Evolutionary conservation across 441 rosid species (phyloP), one percentile per base, ranked within the genome.

Genomic region (Mallotus repandus): DNA sequence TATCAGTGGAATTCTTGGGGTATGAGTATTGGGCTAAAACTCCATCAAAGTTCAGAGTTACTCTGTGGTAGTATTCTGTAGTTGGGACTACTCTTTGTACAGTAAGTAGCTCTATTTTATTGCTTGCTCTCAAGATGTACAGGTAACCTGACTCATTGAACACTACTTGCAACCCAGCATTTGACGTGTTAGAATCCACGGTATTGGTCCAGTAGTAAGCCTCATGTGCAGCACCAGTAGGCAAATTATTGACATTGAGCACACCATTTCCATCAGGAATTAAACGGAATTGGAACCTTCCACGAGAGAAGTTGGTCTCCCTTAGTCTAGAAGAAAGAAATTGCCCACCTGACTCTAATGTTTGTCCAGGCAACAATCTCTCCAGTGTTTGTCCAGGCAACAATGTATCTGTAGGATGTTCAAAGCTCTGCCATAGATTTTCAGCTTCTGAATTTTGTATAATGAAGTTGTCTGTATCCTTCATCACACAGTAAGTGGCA

Each of bases 381-480:
- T 29, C 1, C 32, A 29, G 32, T 29, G 4, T 71, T 65, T 88
- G 92, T 1, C 66, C 54, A 0, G 87, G 90, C 62, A 88, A 69
- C 55, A 88, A 55, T 9, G 87, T 86, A 38, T 88, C 84, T 0
- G 79, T 75, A 10, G 86, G 92, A 64, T 75, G 38, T 7, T 80
- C 69, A 73, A 88, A 86, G 78, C 84, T 82, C 78, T 80, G 71
- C 92, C 89, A 88, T 9, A 81, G 15, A 22, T 5, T 75, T 21
- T 53, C 73, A n/a, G 69, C 72, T 43, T 62, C 50, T 2, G 19
- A 50, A 53, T 15, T 18, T 49, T 2, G 62, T 9, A 85, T 46
- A 54, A 81, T 70, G 14, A 88, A 84, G 52, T 85, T 85, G 41
- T 89, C 89, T 0, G 76, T 76, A 38, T 88, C 85, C 9, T 74